Evolutionary conservation across 1,284 basidiomycete genomes (phyloP).

Genomic region (Neotropicomus parvogracilis): DNA sequence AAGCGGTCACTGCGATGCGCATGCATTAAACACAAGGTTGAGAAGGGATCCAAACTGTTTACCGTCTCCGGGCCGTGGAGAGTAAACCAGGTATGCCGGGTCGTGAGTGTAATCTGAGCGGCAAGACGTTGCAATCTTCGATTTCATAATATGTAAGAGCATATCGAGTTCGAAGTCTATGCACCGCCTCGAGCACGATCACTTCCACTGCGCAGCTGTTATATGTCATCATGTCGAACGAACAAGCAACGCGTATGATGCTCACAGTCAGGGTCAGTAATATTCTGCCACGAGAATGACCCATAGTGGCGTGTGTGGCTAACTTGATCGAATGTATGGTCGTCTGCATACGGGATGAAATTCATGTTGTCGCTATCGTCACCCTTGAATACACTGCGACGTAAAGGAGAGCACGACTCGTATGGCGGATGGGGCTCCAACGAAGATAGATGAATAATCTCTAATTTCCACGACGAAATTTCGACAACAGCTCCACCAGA

Average conservation of each 20-base stretch:
- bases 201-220: slow-evolving; percentile 39
- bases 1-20: slow-evolving; percentile 29
- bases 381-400: slow-evolving; percentile 46
- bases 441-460: slow-evolving; percentile 11
- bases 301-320: slow-evolving; percentile 42
- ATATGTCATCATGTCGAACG: slow-evolving; percentile 15
- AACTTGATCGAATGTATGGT: slow-evolving; percentile 42
- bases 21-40: neutral
- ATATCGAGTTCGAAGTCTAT: slow-evolving; percentile 37
- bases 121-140: slow-evolving; percentile 42
- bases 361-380: slow-evolving; percentile 54
- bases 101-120: slow-evolving; percentile 33
- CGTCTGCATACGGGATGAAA: slow-evolving; percentile 59
- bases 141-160: slow-evolving; percentile 40
- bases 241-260: slow-evolving; percentile 4
- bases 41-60: slow-evolving; percentile 6
- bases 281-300: slow-evolving; percentile 46
- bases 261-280: slow-evolving; percentile 50
- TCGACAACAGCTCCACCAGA: slow-evolving; percentile 12
- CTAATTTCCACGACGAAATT: slow-evolving; percentile 13
- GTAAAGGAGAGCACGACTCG: slow-evolving; percentile 48
- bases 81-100: slow-evolving; percentile 31
- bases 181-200: slow-evolving; percentile 43
- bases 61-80: slow-evolving; percentile 37
- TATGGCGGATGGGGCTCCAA: slow-evolving; percentile 41